A percentile compares a stretch with the other conserved stretches of the same genome.
phyloP scores from a whole-genome alignment of 306 rosid species.

The Mucuna pruriens region DNA sequence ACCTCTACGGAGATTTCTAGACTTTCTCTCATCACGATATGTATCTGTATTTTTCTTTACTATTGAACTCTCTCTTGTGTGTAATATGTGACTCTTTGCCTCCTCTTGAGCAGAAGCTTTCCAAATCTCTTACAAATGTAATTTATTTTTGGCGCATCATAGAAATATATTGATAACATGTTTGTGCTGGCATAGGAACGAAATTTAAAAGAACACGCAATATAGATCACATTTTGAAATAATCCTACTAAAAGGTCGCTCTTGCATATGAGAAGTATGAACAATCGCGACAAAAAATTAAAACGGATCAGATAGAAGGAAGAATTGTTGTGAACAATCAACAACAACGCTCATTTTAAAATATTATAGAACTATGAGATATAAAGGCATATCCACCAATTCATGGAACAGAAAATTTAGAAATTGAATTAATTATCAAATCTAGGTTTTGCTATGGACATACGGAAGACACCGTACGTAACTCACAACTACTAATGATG shows the following conservation, averaged over 20 bases:
- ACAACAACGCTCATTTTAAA: background rate
- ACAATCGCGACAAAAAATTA: background rate
- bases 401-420: background rate
- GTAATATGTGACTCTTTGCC: slow-evolving; percentile 57
- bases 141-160: slow-evolving; percentile 1
- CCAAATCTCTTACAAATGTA: slow-evolving; percentile 36
- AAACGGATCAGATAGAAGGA: background rate
- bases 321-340: background rate
- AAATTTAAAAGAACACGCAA: background rate
- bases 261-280: background rate
- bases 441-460: slow-evolving; percentile 13
- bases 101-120: slow-evolving; percentile 30
- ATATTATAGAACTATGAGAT: background rate
- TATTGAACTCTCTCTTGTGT: slow-evolving; percentile 43
- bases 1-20: slow-evolving; percentile 15
- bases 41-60: slow-evolving; percentile 41
- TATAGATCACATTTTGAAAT: background rate
- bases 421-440: slow-evolving; percentile 1
- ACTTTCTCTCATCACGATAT: slow-evolving; percentile 35
- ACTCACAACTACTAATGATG: background rate
- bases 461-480: background rate
- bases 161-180: background rate
- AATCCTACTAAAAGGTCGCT: background rate
- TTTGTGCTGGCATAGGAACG: slow-evolving; percentile 22
- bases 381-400: background rate